Evolutionary conservation across 805 yeast species (phyloP).

Genomic region (Candida vartiovaarae): DNA sequence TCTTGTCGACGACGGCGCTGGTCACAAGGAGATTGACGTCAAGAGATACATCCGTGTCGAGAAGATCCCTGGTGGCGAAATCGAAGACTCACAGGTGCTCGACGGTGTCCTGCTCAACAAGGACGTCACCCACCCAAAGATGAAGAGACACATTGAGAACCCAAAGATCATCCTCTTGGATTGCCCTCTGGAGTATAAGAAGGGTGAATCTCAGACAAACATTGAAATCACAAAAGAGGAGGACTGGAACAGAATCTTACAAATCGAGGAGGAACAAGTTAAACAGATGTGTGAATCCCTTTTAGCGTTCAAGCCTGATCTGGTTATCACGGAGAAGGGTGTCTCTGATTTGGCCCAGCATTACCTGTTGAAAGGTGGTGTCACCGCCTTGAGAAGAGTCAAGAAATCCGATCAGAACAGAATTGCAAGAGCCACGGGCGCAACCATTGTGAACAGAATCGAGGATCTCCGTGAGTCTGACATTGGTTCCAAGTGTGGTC

Average conservation of each 20-base stretch:
- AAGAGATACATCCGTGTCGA: conserved; percentile 92
- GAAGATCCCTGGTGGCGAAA: conserved; percentile 97
- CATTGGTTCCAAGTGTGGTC: conserved; percentile 82
- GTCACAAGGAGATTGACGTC: conserved; percentile 77
- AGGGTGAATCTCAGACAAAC: conserved; percentile 98
- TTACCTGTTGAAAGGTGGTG: conserved; percentile 87
- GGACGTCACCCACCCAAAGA: conserved; percentile 98
- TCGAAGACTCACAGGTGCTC: conserved; percentile 78
- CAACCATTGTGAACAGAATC: conserved; percentile 90
- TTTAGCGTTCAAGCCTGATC: conserved; percentile 79
- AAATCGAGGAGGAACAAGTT: conserved; percentile 97
- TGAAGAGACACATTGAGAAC: conserved; percentile 83
- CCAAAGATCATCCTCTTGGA: conserved; percentile 88
- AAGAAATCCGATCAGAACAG: conserved; percentile 94
- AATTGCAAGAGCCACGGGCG: conserved; percentile 95
- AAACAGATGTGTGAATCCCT: conserved; percentile 79
- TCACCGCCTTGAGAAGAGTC: conserved; percentile 87
- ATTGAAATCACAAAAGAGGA: conserved; percentile 93
- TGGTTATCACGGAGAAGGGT: conserved; percentile 97
- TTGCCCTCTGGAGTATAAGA: conserved; percentile 96
- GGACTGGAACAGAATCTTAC: conserved; percentile 92
- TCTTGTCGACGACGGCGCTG: conserved; percentile 46
- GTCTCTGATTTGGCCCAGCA: conserved; percentile 98
- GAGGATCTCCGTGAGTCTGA: conserved; percentile 92
- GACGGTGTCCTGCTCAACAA: conserved; percentile 92